Evolutionary conservation across 805 yeast species (phyloP).

Genomic region (Clavispora phyllophila): DNA sequence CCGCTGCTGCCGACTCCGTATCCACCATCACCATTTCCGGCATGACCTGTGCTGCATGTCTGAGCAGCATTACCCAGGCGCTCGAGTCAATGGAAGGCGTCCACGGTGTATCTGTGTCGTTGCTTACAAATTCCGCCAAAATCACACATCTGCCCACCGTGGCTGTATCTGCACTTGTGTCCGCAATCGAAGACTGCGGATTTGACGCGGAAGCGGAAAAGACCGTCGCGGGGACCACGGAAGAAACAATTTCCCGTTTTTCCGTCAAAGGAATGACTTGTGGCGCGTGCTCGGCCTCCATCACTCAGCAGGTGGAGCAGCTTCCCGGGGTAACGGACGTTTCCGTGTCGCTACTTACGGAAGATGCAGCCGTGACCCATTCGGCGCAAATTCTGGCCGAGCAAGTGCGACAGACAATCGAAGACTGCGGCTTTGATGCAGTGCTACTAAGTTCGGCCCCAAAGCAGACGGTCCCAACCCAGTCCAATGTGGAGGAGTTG

Average conservation of each 20-base stretch:
- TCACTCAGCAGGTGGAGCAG: conserved; percentile 48
- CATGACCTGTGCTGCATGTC: conserved; percentile 18
- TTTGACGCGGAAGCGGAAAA: conserved; percentile 17
- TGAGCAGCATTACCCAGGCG: conserved; percentile 14
- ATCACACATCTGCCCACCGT: conserved; percentile 4
- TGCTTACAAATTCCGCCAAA: conserved; percentile 12
- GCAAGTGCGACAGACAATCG: conserved; percentile 50
- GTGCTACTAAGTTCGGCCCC: not conserved
- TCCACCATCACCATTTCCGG: conserved; percentile 6
- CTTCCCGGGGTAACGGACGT: conserved; percentile 49
- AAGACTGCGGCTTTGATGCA: conserved; percentile 47
- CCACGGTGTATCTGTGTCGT: conserved; percentile 10
- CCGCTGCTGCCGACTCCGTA: not conserved
- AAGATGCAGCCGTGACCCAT: conserved; percentile 60
- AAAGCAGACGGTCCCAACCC: not conserved
- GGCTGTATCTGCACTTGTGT: conserved; percentile 2
- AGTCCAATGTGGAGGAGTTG: conserved; percentile 8
- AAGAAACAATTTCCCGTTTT: conserved; percentile 17
- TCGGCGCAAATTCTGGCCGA: conserved; percentile 26
- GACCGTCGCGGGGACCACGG: not conserved
- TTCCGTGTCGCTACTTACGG: conserved; percentile 71
- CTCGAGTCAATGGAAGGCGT: conserved; percentile 10
- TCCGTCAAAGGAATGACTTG: conserved; percentile 84
- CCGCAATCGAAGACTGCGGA: conserved; percentile 28
- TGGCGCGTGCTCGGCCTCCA: conserved; percentile 71